Base-by-base conservation (phyloP, 2,329 filamentous ascomycete genomes). In the Sodiomyces alkalinus region DNA sequence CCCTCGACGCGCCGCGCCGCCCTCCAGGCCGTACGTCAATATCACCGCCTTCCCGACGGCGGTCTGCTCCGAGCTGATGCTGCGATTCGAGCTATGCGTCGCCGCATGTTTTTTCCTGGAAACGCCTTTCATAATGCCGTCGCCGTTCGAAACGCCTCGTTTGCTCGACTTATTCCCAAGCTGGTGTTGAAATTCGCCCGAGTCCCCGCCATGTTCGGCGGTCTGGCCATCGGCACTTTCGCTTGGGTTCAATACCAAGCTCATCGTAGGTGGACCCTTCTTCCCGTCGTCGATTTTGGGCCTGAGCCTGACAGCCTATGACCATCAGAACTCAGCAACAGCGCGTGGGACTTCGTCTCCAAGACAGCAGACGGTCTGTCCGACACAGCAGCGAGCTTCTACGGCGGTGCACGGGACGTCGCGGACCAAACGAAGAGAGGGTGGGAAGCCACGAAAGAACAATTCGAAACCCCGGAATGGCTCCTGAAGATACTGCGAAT, bases 201-300 rank as follows among this genome's bases (percentile, higher is more conserved):
- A 32, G 63, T 93, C 30, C 90, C 90, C 13, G 90, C 90, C 33
- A 78, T 94, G 58, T 86, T 93, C 44, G 90, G 87, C 22, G 85
- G 83, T 22, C 69, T 86, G 26, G 81, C 85, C 45, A 70, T 98
- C 39, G 86, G 82, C 10, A 81, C 80, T 3, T 58, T 92, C 33
- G 85, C 85, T 16, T 98, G 93, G 67, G 59, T 98, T 27, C 90
- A 98, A 49, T 96, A 98, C 49, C 90, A 98, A 55, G 87, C 90
- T 37, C 74, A 77, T 31, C 80, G 80, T 86, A 67, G 37, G 80
- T 67, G 25, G 11, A 13, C 22, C 10, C 7, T 25, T 17, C n/a
- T 13, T 9, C 11, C 13, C 22, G 14, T 33, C 17, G 6, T 7
- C 11, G 11, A 4, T 12, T n/a, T n/a, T n/a, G n/a, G n/a, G n/a